Evolutionary conservation across 129 eudicot genomes (phyloP).

Genomic region (Artemisia argyi): DNA sequence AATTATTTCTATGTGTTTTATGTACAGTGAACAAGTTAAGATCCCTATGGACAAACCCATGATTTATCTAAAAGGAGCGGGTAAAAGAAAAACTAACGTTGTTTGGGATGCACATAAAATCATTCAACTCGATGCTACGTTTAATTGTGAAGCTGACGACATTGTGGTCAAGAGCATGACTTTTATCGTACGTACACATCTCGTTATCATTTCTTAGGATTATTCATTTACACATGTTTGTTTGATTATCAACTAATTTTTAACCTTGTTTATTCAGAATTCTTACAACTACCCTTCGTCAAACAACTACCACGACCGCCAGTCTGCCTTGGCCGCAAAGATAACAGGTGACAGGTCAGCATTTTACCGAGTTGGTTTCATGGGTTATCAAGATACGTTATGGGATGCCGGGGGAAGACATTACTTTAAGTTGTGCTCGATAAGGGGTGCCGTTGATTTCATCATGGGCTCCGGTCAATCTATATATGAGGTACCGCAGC

Average conservation of each 20-base stretch:
- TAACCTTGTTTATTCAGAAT: conserved; percentile 40
- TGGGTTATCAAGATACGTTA: conserved; percentile 79
- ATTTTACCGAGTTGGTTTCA: conserved; percentile 62
- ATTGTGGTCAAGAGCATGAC: conserved; percentile 52
- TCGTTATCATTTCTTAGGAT: not conserved
- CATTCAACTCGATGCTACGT: conserved; percentile 52
- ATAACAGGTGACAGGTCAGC: conserved; percentile 63
- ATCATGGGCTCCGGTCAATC: conserved; percentile 87
- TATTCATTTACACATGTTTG: not conserved
- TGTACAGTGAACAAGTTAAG: conserved; percentile 57
- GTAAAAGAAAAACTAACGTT: conserved; percentile 44
- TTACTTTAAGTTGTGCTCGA: conserved; percentile 58
- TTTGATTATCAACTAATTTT: not conserved
- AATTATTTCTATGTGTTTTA: not conserved
- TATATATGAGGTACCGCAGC: conserved; percentile 53
- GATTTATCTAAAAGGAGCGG: conserved; percentile 71
- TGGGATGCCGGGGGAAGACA: conserved; percentile 83
- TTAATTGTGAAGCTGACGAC: conserved; percentile 59
- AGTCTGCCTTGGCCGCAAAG: conserved; percentile 60
- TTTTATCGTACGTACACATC: conserved; percentile 50
- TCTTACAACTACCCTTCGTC: conserved; percentile 54
- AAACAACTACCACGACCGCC: conserved; percentile 20
- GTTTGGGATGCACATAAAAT: conserved; percentile 47
- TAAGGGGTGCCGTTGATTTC: conserved; percentile 83
- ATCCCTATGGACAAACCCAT: conserved; percentile 60